A percentile compares a stretch with the other conserved stretches of the same genome.
These are phyloP conservation scores for Ulmus americana DNA, from an alignment of 331 rosid genomes.

Conservation along the genomic window DNA sequence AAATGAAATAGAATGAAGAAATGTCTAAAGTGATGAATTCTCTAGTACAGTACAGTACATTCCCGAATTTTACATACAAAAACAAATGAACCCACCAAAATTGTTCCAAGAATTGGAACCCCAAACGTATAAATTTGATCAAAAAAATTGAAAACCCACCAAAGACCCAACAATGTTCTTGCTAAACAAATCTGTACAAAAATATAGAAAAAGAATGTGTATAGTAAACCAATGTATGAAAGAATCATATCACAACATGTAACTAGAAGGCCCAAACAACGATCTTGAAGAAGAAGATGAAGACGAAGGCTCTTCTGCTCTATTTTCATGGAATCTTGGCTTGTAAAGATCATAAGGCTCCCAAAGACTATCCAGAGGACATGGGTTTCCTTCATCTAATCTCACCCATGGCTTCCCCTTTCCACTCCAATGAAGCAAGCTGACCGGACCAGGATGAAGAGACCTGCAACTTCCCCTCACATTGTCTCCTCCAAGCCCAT, in stretches of 20 bases:
- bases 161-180: not conserved
- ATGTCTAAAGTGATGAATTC: not conserved
- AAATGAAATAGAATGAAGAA: constrained; percentile 9
- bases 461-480: constrained; percentile 70
- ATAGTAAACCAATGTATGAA: constrained; percentile 27
- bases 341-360: constrained; percentile 78
- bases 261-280: constrained; percentile 45
- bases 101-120: constrained; percentile 39
- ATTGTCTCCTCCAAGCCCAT: constrained; percentile 89
- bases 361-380: constrained; percentile 75
- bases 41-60: too few relatives aligned
- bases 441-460: constrained; percentile 86
- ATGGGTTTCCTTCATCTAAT: constrained; percentile 57
- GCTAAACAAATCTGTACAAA: constrained; percentile 42
- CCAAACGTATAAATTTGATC: constrained; percentile 25
- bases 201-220: constrained; percentile 18
- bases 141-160: constrained; percentile 1
- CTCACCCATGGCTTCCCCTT: constrained; percentile 97
- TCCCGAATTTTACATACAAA: constrained; percentile 27
- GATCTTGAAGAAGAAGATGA: constrained; percentile 42
- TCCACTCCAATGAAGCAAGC: constrained; percentile 89
- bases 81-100: constrained; percentile 34
- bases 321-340: constrained; percentile 11
- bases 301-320: constrained; percentile 27
- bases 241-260: constrained; percentile 30